Evolutionary conservation across 2,329 filamentous ascomycete genomes (phyloP).

Genomic region (Aureobasidium sp.): DNA sequence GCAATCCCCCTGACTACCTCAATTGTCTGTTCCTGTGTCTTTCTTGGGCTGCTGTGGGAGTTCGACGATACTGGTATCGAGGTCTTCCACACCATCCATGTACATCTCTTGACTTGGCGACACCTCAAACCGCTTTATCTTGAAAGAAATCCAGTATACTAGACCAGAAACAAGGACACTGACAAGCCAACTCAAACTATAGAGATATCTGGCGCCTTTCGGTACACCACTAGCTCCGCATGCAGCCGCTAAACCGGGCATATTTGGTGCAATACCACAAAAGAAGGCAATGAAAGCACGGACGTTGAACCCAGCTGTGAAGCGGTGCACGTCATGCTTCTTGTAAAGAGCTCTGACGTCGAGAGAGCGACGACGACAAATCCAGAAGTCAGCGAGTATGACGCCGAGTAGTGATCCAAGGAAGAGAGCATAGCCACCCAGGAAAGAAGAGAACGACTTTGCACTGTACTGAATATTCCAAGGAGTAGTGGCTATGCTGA

Average conservation of each 20-base stretch:
- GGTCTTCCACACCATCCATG: conserved; percentile 15
- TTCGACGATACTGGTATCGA: neutral
- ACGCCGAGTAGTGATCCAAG: conserved; percentile 34
- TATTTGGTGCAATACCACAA: neutral
- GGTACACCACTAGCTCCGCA: conserved; percentile 15
- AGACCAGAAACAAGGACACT: conserved; percentile 13
- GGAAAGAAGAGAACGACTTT: conserved; percentile 36
- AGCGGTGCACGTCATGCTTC: neutral
- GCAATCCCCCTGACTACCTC: neutral
- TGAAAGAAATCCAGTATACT: conserved; percentile 16
- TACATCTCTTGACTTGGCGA: conserved; percentile 16
- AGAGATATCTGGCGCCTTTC: conserved; percentile 16
- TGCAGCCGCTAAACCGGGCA: conserved; percentile 8
- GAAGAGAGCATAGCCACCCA: conserved; percentile 38
- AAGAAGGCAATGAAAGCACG: conserved; percentile 5
- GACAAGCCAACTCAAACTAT: conserved; percentile 17
- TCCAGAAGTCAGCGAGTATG: conserved; percentile 6
- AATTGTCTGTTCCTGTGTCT: neutral
- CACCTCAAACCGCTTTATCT: conserved; percentile 15
- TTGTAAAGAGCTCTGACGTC: conserved; percentile 2
- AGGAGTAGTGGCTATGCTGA: conserved; percentile 34
- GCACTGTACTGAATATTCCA: conserved; percentile 39
- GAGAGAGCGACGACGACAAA: neutral
- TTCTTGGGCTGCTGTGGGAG: neutral
- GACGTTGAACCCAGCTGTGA: neutral